Percentiles rank a stretch among this genome's conserved stretches.
Evolutionary conservation across 2,329 filamentous ascomycete species (phyloP).

Genomic region (Aspergillus ustus): DNA sequence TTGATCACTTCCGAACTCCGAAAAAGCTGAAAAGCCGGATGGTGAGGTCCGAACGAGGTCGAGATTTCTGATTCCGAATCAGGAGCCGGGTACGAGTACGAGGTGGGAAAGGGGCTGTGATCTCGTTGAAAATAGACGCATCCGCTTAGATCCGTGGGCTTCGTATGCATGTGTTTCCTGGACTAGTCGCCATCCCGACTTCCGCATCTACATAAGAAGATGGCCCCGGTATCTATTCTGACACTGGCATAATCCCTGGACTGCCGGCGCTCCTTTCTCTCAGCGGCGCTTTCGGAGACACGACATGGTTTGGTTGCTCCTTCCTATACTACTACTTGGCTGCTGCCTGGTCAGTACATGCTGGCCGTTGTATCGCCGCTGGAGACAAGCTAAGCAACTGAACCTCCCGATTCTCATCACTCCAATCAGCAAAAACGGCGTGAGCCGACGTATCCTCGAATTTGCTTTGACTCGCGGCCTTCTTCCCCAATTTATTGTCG

Average conservation of each 20-base stretch:
- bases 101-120: neutral
- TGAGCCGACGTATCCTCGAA: neutral
- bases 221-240: neutral
- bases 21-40: too few relatives aligned
- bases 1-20: too few relatives aligned
- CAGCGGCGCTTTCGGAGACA: constrained; percentile 3
- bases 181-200: too few relatives aligned
- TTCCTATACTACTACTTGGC: neutral
- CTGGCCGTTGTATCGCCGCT: neutral
- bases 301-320: neutral
- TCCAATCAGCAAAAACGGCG: neutral
- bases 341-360: neutral
- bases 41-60: too few relatives aligned
- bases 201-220: neutral
- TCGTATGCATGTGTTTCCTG: too few relatives aligned
- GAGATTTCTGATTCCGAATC: neutral
- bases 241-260: neutral
- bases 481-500: neutral
- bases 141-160: neutral
- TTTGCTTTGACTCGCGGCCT: neutral
- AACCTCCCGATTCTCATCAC: neutral
- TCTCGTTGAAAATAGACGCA: neutral
- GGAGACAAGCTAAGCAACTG: neutral
- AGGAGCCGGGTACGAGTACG: neutral
- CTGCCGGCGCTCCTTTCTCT: neutral